Evolutionary conservation across 2,329 filamentous ascomycete species (phyloP).

Genomic region (Stachybotrys elegans): DNA sequence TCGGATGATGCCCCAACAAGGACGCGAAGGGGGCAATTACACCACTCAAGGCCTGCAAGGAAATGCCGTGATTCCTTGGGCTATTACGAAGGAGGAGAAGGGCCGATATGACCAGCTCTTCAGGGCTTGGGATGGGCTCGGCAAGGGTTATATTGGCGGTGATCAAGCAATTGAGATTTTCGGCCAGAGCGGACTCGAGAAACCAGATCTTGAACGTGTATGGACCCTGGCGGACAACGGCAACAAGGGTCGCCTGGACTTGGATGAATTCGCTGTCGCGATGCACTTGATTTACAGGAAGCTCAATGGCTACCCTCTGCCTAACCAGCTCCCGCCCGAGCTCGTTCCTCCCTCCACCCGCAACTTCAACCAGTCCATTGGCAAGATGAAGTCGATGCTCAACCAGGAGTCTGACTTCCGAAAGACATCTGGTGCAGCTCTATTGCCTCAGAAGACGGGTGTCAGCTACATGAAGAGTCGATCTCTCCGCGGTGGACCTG

Average conservation of each 20-base stretch:
- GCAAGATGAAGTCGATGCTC: conserved; percentile 84
- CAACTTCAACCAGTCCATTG: conserved; percentile 89
- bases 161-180: conserved; percentile 96
- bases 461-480: conserved; percentile 96
- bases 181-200: conserved; percentile 89
- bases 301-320: conserved; percentile 90
- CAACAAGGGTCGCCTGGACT: conserved; percentile 88
- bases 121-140: conserved; percentile 91
- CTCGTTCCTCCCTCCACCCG: conserved; percentile 91
- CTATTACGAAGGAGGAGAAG: conserved; percentile 98
- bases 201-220: conserved; percentile 81
- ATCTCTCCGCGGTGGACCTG: conserved; percentile 73
- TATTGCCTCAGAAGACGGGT: conserved; percentile 94
- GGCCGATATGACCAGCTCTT: conserved; percentile 94
- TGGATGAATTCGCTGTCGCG: conserved; percentile 95
- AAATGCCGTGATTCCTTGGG: conserved; percentile 96
- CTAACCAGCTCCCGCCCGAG: conserved; percentile 81
- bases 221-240: conserved; percentile 94
- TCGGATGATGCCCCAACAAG: conserved; percentile 95
- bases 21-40: conserved; percentile 76
- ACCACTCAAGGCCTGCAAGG: conserved; percentile 84
- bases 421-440: conserved; percentile 81
- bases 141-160: conserved; percentile 87
- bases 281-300: conserved; percentile 99
- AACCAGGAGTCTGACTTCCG: conserved; percentile 84